Evolutionary conservation across 2,329 filamentous ascomycete species (phyloP), one percentile per base, ranked within the genome.

Genomic region (Diaporthe sp.): DNA sequence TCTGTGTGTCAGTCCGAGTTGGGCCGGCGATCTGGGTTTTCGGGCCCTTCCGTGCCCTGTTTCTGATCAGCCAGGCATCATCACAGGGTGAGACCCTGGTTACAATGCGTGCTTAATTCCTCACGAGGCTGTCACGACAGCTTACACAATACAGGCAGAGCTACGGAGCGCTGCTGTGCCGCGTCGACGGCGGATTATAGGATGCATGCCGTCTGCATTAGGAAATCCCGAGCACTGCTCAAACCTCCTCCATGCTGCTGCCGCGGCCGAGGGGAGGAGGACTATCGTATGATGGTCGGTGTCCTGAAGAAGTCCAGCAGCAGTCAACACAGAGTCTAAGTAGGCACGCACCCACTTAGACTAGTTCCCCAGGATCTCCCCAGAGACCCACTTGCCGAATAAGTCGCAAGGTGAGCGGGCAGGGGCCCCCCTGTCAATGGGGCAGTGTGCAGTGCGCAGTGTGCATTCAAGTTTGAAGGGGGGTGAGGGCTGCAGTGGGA

Each of bases 41-140:
- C 65, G 65, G 65, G 47, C 65, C 8, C 49, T 68, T 68, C 65
- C 65, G 65, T 55, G 65, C 42, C 61, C 28, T 49, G 61, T 49
- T 67, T 67, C 61, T 67, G 42, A 67, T 51, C n/a, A n/a, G 15
- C 47, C 65, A 51, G 20, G 47, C 44, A 51, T 51, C 63, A 53
- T 47, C 31, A n/a, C 65, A 68, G 31, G 65, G 65, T 68, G 31
- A 34, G 31, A 68, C 65, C 65, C 65, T 68, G 65, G 31, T 22
- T 12, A 12, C 22, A 20, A 39, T 17, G 31, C 34, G 28, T 37
- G 4, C n/a, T 53, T 53, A 15, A 28, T 42, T 53, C 65, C 47
- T 68, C 47, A 42, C 15, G 39, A 51, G 65, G 65, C 63, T 49
- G 63, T 28, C 60, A 47, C 60, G 15, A 31, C 39, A 58, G 55